Percentiles rank a stretch among this genome's conserved stretches.
phyloP scores from a whole-genome alignment of 2,329 filamentous ascomycete species.

The Camillea tinctor region DNA sequence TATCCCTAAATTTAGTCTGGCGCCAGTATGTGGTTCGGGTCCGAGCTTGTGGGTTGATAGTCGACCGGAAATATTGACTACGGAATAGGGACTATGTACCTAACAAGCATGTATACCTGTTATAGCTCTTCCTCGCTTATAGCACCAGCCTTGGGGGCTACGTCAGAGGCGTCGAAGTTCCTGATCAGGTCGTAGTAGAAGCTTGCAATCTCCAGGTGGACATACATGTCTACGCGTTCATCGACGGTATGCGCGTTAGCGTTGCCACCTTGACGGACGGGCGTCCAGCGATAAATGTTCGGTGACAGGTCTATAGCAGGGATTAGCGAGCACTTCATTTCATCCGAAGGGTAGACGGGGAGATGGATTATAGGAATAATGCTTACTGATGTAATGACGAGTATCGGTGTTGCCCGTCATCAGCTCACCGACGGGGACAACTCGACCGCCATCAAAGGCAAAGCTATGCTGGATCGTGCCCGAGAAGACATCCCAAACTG shows the following conservation, averaged over 20 bases:
- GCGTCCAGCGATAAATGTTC: slow-evolving; percentile 41
- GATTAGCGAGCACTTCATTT: slow-evolving; percentile 9
- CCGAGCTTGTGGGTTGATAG: not conserved
- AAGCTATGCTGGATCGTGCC: slow-evolving; percentile 35
- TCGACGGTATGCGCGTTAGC: slow-evolving; percentile 38
- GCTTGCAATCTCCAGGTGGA: slow-evolving; percentile 37
- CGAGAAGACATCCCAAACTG: slow-evolving; percentile 33
- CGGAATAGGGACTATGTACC: not conserved
- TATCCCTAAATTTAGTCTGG: too few species aligned
- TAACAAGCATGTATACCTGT: not conserved
- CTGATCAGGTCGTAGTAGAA: slow-evolving; percentile 40
- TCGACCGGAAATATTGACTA: not conserved
- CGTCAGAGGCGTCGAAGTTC: slow-evolving; percentile 35
- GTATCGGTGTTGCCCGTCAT: slow-evolving; percentile 40
- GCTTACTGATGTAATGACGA: slow-evolving; percentile 36
- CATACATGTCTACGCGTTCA: slow-evolving; percentile 38
- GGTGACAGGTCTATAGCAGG: slow-evolving; percentile 28
- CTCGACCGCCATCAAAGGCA: slow-evolving; percentile 35
- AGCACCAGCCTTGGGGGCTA: slow-evolving; percentile 5
- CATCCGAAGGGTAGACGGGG: not conserved
- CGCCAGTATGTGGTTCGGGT: too few species aligned
- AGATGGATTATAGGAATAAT: not conserved
- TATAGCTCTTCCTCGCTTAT: slow-evolving; percentile 22
- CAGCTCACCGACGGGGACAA: slow-evolving; percentile 36
- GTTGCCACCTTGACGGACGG: slow-evolving; percentile 33